A percentile compares a stretch with the other conserved stretches of the same genome.
These are phyloP conservation scores for Grosmannia huntii DNA, from an alignment of 2,329 filamentous ascomycete genomes.

Conservation along the genomic window DNA sequence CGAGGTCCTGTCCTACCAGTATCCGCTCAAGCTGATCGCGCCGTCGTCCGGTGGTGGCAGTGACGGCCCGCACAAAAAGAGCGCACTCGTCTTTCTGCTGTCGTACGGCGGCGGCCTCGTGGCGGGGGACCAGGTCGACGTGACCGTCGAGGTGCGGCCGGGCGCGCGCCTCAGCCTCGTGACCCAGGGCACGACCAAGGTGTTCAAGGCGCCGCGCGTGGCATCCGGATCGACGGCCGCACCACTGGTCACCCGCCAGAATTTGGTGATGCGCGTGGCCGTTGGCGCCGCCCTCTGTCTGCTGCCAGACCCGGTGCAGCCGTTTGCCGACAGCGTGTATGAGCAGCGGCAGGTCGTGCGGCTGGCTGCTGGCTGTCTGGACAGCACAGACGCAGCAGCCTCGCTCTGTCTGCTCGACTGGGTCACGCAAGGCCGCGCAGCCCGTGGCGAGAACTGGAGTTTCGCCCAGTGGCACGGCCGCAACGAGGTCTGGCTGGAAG, in stretches of 20 bases:
- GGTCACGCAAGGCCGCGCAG: conserved; percentile 79
- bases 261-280: conserved; percentile 36
- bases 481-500: conserved; percentile 65
- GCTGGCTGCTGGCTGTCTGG: conserved; percentile 31
- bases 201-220: conserved; percentile 59
- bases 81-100: conserved; percentile 74
- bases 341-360: conserved; percentile 72
- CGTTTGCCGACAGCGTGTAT: conserved; percentile 74
- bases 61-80: conserved; percentile 30
- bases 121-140: conserved; percentile 68
- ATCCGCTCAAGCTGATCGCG: conserved; percentile 86
- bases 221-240: conserved; percentile 18
- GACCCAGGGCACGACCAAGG: conserved; percentile 79
- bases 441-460: conserved; percentile 81
- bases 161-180: conserved; percentile 54
- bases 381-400: neutral
- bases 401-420: conserved; percentile 81
- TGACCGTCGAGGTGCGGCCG: conserved; percentile 53
- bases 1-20: conserved; percentile 71
- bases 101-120: conserved; percentile 93
- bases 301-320: conserved; percentile 86
- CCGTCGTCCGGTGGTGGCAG: conserved; percentile 34
- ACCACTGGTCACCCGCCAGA: conserved; percentile 41
- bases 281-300: conserved; percentile 45
- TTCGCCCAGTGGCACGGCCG: conserved; percentile 66